Percentiles rank a stretch among this genome's conserved stretches.
Evolutionary conservation across 1,284 basidiomycete genomes (phyloP).

Genomic region (Peniophora sp.): DNA sequence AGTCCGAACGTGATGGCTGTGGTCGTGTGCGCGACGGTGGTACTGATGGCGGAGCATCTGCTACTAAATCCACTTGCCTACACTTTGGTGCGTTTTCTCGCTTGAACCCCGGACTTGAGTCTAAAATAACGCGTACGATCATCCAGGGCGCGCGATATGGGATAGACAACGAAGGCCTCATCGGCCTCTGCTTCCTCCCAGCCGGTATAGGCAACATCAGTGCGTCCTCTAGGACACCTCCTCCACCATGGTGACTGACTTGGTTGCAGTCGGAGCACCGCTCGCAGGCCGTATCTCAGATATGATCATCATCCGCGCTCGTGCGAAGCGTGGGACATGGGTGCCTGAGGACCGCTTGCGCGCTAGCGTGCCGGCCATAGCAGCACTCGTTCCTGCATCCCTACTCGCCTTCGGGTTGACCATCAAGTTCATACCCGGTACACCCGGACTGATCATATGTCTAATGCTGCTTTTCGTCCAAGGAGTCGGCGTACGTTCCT

Average conservation of each 20-base stretch:
- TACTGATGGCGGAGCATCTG: conserved; percentile 34
- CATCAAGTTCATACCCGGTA: conserved; percentile 30
- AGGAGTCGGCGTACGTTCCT: conserved; percentile 37
- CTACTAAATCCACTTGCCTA: conserved; percentile 33
- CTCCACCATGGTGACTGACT: background rate
- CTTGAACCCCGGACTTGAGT: background rate
- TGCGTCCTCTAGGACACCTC: conserved; percentile 19
- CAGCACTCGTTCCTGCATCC: conserved; percentile 36
- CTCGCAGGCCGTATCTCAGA: conserved; percentile 49
- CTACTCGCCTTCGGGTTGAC: conserved; percentile 25
- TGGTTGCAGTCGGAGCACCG: conserved; percentile 38
- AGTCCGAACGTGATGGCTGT: conserved; percentile 51
- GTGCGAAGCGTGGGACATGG: conserved; percentile 36
- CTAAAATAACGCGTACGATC: too few relatives aligned
- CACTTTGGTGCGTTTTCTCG: conserved; percentile 12
- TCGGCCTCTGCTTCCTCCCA: conserved; percentile 55
- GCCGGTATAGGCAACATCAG: conserved; percentile 54
- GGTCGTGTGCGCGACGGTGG: conserved; percentile 33
- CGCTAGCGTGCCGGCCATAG: conserved; percentile 37
- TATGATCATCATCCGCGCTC: conserved; percentile 34
- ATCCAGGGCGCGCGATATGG: conserved; percentile 54
- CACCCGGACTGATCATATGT: conserved; percentile 30
- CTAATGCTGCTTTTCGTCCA: conserved; percentile 38
- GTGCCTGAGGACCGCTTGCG: conserved; percentile 56
- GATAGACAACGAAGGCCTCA: conserved; percentile 48